Base-by-base conservation (phyloP, 208 protist species). In the Strigomonas culicis region DNA sequence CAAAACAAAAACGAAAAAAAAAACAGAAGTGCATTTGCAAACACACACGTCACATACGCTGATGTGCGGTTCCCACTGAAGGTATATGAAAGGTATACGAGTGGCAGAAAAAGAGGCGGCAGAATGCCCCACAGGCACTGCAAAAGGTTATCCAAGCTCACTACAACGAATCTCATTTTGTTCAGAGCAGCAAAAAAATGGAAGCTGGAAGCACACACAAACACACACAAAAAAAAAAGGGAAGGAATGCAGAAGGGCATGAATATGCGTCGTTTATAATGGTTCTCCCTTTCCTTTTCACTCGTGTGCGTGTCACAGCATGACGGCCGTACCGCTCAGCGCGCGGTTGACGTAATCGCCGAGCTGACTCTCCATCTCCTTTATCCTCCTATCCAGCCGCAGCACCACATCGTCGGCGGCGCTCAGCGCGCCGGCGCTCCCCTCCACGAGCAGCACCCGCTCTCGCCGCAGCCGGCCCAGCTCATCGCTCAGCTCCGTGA, bases 371-470 rank as follows among this genome's bases (percentile, higher is more conserved):
- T 75, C 56, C 55, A 94, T 61, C 25, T 88, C 72, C 1, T 22
- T 66, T 46, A 91, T 84, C 24, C 69, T 76, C 21, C 27, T 52
- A 46, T 91, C 84, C 15, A 94, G 68, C 11, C 71, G 68, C 3
- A 73, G 68, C 13, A 94, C 76, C 3, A 94, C 75, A 15, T 63
- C 61, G 59, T 86, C 83, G 28, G 66, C 63, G 56, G 75, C 77
- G 30, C 75, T 65, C 36, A 92, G 34, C 11, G 88, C 88, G 4
- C 88, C 88, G 2, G 64, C 74, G 62, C 84, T 94, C 4, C 72
- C 82, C 27, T 76, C 73, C 31, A 94, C 59, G 50, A 94, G 71
- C 11, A 50, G 32, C 6, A 32, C 47, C 32, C 84, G 78, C 68
- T 94, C 84, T 36, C 19, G 11, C 36, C 72, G 69, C 11, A 94